These are phyloP conservation scores for Naganishia onofrii DNA, from an alignment of 768 basidiomycete species.

Conservation along the genomic window DNA sequence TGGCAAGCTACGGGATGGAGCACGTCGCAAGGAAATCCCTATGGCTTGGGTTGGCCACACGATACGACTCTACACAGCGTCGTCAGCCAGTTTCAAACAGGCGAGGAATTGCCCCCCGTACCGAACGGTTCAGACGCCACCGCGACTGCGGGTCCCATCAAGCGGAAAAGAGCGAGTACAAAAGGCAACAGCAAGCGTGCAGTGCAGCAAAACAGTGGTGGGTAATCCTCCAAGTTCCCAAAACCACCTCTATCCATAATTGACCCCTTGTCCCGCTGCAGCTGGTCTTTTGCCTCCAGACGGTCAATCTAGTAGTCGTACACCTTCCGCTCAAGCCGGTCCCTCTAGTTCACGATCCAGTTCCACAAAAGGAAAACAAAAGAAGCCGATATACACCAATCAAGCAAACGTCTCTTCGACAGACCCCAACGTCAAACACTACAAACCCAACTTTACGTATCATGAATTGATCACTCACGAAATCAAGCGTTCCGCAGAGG, in stretches of 20 bases:
- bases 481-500: constrained; percentile 32
- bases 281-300: constrained; percentile 4
- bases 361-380: constrained; percentile 23
- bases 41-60: constrained; percentile 13
- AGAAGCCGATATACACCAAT: constrained; percentile 32
- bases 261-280: background rate
- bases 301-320: background rate
- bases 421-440: constrained; percentile 30
- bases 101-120: constrained; percentile 7
- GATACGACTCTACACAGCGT: constrained; percentile 18
- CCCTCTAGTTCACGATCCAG: constrained; percentile 24
- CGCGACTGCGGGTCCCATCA: background rate
- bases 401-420: constrained; percentile 23
- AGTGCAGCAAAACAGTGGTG: constrained; percentile 8
- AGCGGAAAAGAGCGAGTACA: constrained; percentile 23
- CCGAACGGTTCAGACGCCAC: background rate
- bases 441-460: constrained; percentile 36
- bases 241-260: background rate
- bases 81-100: constrained; percentile 16
- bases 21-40: constrained; percentile 10
- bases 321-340: constrained; percentile 14
- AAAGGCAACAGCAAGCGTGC: constrained; percentile 18
- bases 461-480: constrained; percentile 36
- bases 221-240: background rate
- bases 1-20: constrained; percentile 24